Evolutionary conservation across 176 grass and related monocot genomes (phyloP), one percentile per base, ranked within the genome.

Genomic region (Alloteropsis semialata): DNA sequence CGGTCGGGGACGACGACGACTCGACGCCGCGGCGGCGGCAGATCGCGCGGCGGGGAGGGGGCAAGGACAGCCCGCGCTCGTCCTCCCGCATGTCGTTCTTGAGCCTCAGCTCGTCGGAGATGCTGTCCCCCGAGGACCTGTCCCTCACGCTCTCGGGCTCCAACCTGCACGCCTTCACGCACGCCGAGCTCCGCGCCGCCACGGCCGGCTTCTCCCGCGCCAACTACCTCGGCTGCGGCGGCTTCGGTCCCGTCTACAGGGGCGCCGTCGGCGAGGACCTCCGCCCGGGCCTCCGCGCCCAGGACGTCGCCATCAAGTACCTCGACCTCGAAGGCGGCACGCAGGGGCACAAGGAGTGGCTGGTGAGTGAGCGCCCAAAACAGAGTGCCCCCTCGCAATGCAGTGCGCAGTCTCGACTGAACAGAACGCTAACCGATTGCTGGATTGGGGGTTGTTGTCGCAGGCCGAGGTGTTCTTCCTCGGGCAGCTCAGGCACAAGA

Each of bases 391-490:
- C 8, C 8, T 66, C 9, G 42, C 73, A 81, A 81, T 85, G 87
- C 67, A 21, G n/a, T n/a, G n/a, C n/a, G n/a, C 16, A 5, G 43
- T 5, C 6, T 3, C 1, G 0, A 54, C 7, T 65, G 16, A 10
- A 71, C 65, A 16, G 17, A 22, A 25, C 21, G 8, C 45, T 74
- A 28, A 76, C 5, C 21, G 36, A 13, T 54, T 74, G 41, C 0
- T 53, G 44, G 5, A 34, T 60, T 69, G 10, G 45, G n/a, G n/a
- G n/a, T n/a, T n/a, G n/a, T n/a, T n/a, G n/a, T n/a, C n/a, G 43
- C 5, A 97, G 95, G 84, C 95, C 3, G 95, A 97, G 88, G 95
- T 97, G 45, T 92, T 97, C 53, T 92, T 94, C 74, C 95, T 97
- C 6, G 95, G 92, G 30, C 92, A 97, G 75, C 22, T 97, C 74